Evolutionary conservation across 495 filamentous ascomycete genomes (phyloP).

Genomic region (Monascus purpureus): DNA sequence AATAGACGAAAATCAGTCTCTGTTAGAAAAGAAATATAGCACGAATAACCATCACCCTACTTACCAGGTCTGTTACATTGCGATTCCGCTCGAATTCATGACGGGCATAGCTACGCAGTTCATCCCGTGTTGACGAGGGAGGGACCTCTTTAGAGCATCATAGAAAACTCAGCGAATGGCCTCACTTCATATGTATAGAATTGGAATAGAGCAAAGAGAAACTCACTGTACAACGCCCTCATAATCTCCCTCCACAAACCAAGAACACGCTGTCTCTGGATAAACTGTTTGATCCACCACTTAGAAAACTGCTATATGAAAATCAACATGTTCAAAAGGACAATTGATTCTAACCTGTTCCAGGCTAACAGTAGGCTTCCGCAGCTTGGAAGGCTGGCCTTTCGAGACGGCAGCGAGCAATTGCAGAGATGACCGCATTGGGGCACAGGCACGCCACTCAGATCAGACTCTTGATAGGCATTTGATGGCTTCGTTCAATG

Average conservation of each 20-base stretch:
- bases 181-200: neutral
- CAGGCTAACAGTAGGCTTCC: slow-evolving; percentile 24
- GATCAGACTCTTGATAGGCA: too few species aligned
- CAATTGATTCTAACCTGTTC: slow-evolving; percentile 20
- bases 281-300: slow-evolving; percentile 18
- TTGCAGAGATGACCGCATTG: slow-evolving; percentile 17
- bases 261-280: slow-evolving; percentile 26
- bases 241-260: slow-evolving; percentile 27
- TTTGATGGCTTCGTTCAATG: too few species aligned
- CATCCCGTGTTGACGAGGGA: slow-evolving; percentile 37
- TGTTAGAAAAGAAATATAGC: too few species aligned
- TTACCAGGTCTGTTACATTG: slow-evolving; percentile 53
- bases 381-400: slow-evolving; percentile 18
- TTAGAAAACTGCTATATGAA: neutral
- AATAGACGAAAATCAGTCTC: neutral
- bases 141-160: slow-evolving; percentile 21
- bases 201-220: neutral
- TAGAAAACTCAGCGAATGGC: too few species aligned
- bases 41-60: slow-evolving; percentile 12
- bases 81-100: slow-evolving; percentile 64
- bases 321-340: neutral
- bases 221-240: slow-evolving; percentile 23
- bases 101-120: slow-evolving; percentile 58
- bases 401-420: slow-evolving; percentile 19
- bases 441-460: slow-evolving; percentile 5